Base-by-base conservation (phyloP, 2,329 filamentous ascomycete genomes). In the Teratosphaeria viscida region DNA sequence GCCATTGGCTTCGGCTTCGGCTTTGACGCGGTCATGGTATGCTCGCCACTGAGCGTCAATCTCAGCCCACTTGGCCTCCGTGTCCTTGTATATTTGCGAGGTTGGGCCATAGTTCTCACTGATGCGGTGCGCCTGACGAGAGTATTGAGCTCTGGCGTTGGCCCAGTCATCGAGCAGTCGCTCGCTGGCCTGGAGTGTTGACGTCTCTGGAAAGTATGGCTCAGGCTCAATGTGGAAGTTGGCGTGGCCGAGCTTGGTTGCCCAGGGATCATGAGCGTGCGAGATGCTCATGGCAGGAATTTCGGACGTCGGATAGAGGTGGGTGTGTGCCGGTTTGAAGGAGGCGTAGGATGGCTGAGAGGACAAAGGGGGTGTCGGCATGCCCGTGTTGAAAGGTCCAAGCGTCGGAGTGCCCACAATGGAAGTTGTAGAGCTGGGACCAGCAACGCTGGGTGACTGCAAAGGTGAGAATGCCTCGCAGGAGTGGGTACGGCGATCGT, bases 21-120 rank as follows among this genome's bases (percentile, higher is more conserved):
- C 72, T 67, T 60, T 73, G 66, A 89, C 82, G 35, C 82, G 75
- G 39, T 90, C 85, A 70, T 94, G 84, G 59, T 85, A 82, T 39
- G 74, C 73, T 70, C 85, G 85, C 92, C 92, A 96, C 59, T 80
- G 76, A 1, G 78, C 79, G 71, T 96, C 89, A 52, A 89, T 88
- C 66, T 87, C 84, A 29, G 85, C 82, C 92, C 92, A 96, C 73
- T 97, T 97, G 62, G 88, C 83, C 73, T 94, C 86, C 0, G 92
- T 96, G 59, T 94, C 80, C 57, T 81, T 83, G 75, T 92, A 96
- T 59, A 89, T 94, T 72, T 90, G 94, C 58, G 91, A 96, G 0
- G 90, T 96, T 37, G 86, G 81, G 16, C 92, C 91, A 67, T 95
- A 95, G 74, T 96, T 90, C 74, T 96, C 92, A 59, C 89, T 88